These are phyloP conservation scores for Apiospora pterosperma DNA, from an alignment of 2,329 filamentous ascomycete genomes.

Conservation along the genomic window DNA sequence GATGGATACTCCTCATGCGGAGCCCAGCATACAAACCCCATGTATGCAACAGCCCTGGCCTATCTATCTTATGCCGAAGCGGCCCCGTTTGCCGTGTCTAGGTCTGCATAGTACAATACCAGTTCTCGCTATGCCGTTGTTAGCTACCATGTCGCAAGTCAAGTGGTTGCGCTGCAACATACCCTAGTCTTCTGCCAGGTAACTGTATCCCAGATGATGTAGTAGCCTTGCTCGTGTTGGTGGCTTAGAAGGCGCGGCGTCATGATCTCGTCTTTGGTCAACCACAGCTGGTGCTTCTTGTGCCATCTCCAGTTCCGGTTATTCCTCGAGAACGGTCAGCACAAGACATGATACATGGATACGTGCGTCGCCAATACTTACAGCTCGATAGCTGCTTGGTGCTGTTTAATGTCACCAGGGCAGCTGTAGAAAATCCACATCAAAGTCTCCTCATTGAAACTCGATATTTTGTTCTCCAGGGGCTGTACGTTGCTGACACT, in stretches of 20 bases:
- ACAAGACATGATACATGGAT: neutral
- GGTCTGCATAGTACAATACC: constrained; percentile 57
- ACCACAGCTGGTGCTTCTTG: constrained; percentile 63
- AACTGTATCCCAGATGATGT: constrained; percentile 62
- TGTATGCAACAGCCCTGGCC: neutral
- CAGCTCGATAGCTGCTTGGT: constrained; percentile 61
- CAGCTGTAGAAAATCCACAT: constrained; percentile 70
- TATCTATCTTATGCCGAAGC: neutral
- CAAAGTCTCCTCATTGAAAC: constrained; percentile 66
- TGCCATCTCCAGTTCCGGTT: constrained; percentile 67
- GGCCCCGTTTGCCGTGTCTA: constrained; percentile 37
- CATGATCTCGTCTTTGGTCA: constrained; percentile 67
- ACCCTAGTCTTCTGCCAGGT: constrained; percentile 62
- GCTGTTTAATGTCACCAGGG: constrained; percentile 59
- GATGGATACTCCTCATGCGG: neutral
- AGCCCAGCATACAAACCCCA: neutral
- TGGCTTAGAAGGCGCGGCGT: constrained; percentile 56
- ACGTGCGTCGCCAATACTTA: constrained; percentile 31
- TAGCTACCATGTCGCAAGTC: constrained; percentile 7
- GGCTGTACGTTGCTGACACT: constrained; percentile 63
- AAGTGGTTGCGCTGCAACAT: constrained; percentile 16
- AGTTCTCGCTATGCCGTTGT: constrained; percentile 49
- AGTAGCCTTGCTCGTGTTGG: constrained; percentile 61
- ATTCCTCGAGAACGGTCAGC: constrained; percentile 39
- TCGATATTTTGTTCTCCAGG: constrained; percentile 62